Conservation (phyloP, 164 flowering plant species). For the Liriodendron chinense region DNA sequence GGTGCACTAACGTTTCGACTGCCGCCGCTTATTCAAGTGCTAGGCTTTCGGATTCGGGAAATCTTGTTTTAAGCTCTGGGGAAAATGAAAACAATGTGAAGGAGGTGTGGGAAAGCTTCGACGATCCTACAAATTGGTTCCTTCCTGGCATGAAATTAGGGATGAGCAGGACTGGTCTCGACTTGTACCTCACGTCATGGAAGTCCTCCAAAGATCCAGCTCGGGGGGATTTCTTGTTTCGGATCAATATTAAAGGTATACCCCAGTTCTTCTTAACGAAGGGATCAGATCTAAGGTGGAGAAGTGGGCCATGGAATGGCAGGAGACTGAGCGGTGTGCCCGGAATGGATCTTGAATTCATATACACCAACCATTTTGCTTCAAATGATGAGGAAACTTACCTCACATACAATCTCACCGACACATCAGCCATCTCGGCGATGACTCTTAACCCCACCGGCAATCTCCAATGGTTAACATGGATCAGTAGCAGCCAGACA, state of each 20-base stretch:
- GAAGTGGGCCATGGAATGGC: conserved; percentile 16
- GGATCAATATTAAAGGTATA: not conserved
- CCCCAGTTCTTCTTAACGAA: conserved; percentile 4
- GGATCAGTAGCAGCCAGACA: not conserved
- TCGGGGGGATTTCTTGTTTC: conserved; percentile 6
- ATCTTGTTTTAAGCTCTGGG: conserved; percentile 16
- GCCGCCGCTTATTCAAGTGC: not conserved
- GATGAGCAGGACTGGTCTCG: not conserved
- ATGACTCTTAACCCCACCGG: not conserved
- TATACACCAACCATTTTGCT: conserved; percentile 4
- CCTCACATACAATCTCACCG: not conserved
- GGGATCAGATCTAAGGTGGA: not conserved
- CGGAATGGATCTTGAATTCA: conserved; percentile 4
- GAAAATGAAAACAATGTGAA: not conserved
- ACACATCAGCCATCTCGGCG: not conserved
- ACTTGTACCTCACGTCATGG: conserved; percentile 10
- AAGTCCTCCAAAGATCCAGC: conserved; percentile 11
- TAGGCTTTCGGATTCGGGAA: conserved; percentile 24
- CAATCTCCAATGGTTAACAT: not conserved
- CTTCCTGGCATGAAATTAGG: not conserved
- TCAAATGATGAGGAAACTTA: not conserved
- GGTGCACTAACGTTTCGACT: conserved; percentile 18
- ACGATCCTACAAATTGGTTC: not conserved
- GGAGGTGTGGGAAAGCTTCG: not conserved
- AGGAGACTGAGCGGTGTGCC: conserved; percentile 3